These are phyloP conservation scores for Strobilomyces confusus DNA, from an alignment of 768 basidiomycete genomes.

Conservation along the genomic window DNA sequence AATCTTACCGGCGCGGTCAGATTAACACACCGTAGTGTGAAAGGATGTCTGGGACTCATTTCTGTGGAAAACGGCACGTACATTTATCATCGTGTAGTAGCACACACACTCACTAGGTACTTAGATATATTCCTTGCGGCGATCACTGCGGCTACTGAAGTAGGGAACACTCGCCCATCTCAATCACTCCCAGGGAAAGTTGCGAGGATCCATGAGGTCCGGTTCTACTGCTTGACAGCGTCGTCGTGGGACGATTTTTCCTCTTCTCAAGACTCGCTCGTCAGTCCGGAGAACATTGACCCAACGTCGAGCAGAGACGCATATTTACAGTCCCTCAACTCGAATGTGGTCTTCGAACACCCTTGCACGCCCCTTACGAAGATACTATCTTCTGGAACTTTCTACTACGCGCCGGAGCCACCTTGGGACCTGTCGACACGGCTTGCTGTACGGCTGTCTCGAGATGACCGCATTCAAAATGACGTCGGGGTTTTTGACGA, in stretches of 20 bases:
- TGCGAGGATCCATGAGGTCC: constrained; percentile 82
- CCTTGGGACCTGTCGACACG: constrained; percentile 90
- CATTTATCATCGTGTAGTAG: background rate
- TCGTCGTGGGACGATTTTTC: constrained; percentile 79
- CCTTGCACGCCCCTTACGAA: constrained; percentile 88
- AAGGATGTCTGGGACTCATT: constrained; percentile 83
- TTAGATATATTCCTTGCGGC: constrained; percentile 84
- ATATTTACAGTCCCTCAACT: constrained; percentile 35
- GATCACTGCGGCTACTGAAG: constrained; percentile 68
- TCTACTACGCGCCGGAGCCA: constrained; percentile 84
- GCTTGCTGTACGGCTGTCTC: constrained; percentile 62
- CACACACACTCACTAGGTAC: constrained; percentile 4
- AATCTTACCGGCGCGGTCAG: constrained; percentile 61
- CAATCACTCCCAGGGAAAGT: constrained; percentile 59
- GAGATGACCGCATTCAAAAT: constrained; percentile 40
- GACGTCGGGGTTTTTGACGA: constrained; percentile 70
- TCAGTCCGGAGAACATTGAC: constrained; percentile 58
- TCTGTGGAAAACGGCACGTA: constrained; percentile 63
- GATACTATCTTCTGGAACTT: constrained; percentile 86
- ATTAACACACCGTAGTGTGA: constrained; percentile 66
- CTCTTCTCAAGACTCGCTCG: constrained; percentile 45
- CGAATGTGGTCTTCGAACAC: constrained; percentile 70
- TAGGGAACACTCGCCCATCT: constrained; percentile 67
- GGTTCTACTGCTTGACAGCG: constrained; percentile 84
- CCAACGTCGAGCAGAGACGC: constrained; percentile 41